These are phyloP conservation scores for Monosporascus sp. DNA, from an alignment of 2,329 filamentous ascomycete genomes.

Conservation along the genomic window DNA sequence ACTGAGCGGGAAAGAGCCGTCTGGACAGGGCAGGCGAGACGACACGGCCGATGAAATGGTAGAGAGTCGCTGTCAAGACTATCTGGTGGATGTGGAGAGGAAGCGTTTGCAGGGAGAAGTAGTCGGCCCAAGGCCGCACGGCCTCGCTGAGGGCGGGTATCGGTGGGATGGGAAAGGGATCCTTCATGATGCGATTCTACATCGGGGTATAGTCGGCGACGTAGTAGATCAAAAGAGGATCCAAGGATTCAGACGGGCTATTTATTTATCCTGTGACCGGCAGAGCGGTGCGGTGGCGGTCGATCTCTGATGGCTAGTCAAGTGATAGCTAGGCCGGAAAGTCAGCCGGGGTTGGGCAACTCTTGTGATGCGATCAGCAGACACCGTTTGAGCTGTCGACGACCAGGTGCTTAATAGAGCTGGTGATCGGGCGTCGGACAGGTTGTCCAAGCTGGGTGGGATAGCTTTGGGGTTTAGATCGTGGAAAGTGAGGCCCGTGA, in stretches of 20 bases:
- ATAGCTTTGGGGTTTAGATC: too few species aligned
- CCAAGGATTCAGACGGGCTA: too few species aligned
- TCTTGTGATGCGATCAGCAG: neutral
- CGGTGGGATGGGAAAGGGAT: conserved; percentile 63
- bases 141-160: conserved; percentile 52
- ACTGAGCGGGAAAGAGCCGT: conserved; percentile 57
- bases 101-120: conserved; percentile 57
- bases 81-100: conserved; percentile 77
- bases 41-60: conserved; percentile 61
- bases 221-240: too few species aligned
- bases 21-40: conserved; percentile 64
- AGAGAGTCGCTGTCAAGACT: conserved; percentile 58
- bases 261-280: too few species aligned
- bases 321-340: neutral
- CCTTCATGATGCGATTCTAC: conserved; percentile 50
- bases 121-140: conserved; percentile 60
- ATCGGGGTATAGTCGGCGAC: neutral
- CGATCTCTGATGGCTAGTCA: neutral
- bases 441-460: too few species aligned
- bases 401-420: too few species aligned
- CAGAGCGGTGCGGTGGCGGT: too few species aligned
- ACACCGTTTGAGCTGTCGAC: too few species aligned
- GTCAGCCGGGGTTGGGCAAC: neutral
- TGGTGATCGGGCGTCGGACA: too few species aligned
- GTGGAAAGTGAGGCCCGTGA: too few species aligned